A percentile compares a stretch with the other conserved stretches of the same genome.
These are phyloP conservation scores for Solanum raphanifolium DNA, from an alignment of 257 asterid species.

Conservation along the genomic window DNA sequence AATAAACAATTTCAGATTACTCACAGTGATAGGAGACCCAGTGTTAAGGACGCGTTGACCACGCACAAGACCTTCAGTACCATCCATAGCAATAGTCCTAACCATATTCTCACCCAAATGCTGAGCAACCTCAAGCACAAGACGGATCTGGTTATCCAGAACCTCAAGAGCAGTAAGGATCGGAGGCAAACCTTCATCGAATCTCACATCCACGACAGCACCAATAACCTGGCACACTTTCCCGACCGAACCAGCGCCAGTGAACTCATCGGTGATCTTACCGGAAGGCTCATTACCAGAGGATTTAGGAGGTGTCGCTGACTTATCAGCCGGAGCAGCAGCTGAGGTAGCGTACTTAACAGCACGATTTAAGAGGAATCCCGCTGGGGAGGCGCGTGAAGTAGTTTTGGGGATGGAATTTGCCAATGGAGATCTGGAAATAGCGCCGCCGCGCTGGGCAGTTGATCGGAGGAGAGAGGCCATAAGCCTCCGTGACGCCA, in stretches of 20 bases:
- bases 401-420: conserved; percentile 3
- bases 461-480: conserved; percentile 70
- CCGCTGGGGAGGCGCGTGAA: conserved; percentile 38
- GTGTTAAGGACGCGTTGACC: conserved; percentile 87
- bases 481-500: conserved; percentile 85
- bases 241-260: conserved; percentile 68
- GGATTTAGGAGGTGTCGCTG: conserved; percentile 23
- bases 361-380: conserved; percentile 58
- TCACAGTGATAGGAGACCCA: conserved; percentile 85
- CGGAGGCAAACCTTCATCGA: conserved; percentile 77
- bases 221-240: conserved; percentile 87
- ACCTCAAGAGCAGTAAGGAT: conserved; percentile 87
- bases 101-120: conserved; percentile 87
- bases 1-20: neutral
- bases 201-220: conserved; percentile 89
- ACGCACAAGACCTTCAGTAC: conserved; percentile 84
- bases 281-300: conserved; percentile 31
- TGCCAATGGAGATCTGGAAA: conserved; percentile 9
- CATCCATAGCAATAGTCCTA: conserved; percentile 93
- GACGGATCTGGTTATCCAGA: conserved; percentile 78
- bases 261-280: conserved; percentile 72
- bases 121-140: conserved; percentile 85
- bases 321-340: conserved; percentile 20
- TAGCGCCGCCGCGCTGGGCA: conserved; percentile 26
- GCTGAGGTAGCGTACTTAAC: conserved; percentile 59